Base-by-base conservation (phyloP, 305 asterid species). In the Fraxinus xanthoxyloides region DNA sequence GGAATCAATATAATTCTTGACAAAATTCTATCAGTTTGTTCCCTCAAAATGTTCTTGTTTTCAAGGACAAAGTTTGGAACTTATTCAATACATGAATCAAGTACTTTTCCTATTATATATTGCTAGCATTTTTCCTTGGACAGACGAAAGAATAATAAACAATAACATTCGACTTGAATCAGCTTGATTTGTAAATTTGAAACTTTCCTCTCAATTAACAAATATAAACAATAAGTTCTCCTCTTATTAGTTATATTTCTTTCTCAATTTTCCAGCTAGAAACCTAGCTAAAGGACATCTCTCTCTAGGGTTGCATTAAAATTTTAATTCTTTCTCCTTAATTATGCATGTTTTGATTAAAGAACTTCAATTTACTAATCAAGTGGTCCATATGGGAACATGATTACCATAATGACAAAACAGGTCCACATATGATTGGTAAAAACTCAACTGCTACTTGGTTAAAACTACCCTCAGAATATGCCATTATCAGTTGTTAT, bases 381-480 rank as follows among this genome's bases (percentile, higher is more conserved):
- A 76, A 80, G 86, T 85, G 87, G 90, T 89, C 90, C 90, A 88
- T 63, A 67, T 67, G 17, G 5, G 23, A 76, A 74, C 26, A 24
- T 73, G 85, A 85, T 84, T 86, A 87, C 85, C 35, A 72, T 7
- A 8, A 77, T 70, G 46, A 10, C 51, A 40, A 10, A 10, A 10
- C 10, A 2, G 51, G 4, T 40, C 51, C 51, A 40, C 51, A 40
- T 0, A 1, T 40, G 15, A 40, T 10, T 38, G 46, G 13, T 8
- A 38, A 38, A 38, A 38, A 38, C 46, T 38, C 46, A 38, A 38
- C 46, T 8, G 46, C 46, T 38, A 38, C 46, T 38, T 38, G 46
- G 48, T 40, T 40, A 40, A 9, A 40, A 40, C 48, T 48, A 59
- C 26, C 74, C 38, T 3, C 31, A 77, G 21, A 69, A 78, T 32